Percentiles rank a stretch among this genome's conserved stretches.
Conservation (phyloP, 2,329 filamentous ascomycete genomes). For the Cercospora zeae-maydis region DNA sequence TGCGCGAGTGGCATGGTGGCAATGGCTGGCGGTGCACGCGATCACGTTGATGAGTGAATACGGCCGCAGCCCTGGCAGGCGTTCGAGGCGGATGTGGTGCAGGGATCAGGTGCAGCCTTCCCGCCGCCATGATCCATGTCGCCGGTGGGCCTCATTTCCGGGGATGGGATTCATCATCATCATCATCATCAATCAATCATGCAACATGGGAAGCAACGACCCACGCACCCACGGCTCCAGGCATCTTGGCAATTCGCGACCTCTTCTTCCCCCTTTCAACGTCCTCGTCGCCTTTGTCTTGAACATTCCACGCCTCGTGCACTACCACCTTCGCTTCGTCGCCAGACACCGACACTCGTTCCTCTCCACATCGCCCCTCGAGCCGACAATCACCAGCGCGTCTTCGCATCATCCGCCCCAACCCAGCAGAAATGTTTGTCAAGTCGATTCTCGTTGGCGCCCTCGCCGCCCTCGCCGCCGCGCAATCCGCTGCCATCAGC, state of each 20-base stretch:
- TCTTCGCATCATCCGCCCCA: background rate
- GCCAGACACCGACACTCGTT: background rate
- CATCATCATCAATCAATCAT: too few species aligned
- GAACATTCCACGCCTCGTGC: background rate
- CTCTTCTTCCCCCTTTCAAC: background rate
- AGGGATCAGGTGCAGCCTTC: background rate
- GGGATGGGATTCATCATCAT: background rate
- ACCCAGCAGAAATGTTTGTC: conserved; percentile 47
- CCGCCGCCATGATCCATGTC: background rate
- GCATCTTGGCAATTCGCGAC: background rate
- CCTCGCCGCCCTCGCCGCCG: conserved; percentile 46
- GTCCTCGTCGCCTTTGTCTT: background rate
- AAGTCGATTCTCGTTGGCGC: conserved; percentile 47
- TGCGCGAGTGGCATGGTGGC: background rate
- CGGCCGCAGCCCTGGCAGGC: background rate
- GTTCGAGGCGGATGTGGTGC: background rate
- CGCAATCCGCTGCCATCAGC: conserved; percentile 44
- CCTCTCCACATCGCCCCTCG: background rate
- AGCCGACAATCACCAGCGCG: background rate
- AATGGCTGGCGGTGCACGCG: too few species aligned
- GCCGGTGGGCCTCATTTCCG: conserved; percentile 1
- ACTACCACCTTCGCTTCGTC: background rate
- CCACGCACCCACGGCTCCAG: background rate
- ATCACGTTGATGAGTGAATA: too few species aligned
- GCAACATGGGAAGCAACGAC: background rate